Conservation (phyloP, 2,329 filamentous ascomycete species). For the Nothophaeocryptopus gaeumannii region DNA sequence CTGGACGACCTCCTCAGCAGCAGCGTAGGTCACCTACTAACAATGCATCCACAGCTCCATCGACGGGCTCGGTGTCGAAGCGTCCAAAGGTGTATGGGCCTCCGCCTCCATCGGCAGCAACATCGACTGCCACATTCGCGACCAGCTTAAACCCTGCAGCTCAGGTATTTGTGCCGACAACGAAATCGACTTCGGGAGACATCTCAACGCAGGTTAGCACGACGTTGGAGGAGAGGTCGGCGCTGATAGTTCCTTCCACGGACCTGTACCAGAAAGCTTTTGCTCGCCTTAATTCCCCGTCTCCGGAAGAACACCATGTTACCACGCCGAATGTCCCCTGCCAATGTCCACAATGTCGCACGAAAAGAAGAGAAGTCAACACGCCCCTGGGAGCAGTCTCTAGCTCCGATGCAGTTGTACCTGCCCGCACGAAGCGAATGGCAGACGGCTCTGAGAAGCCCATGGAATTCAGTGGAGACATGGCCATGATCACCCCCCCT, state of each 20-base stretch:
- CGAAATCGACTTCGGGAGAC: constrained; percentile 5
- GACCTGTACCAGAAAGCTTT: constrained; percentile 3
- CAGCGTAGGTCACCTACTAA: background rate
- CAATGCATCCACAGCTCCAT: background rate
- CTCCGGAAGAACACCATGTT: background rate
- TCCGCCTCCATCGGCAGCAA: constrained; percentile 1
- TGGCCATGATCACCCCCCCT: constrained; percentile 23
- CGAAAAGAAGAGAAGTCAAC: constrained; percentile 5
- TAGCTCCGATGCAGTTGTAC: constrained; percentile 5
- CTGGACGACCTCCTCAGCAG: too few species aligned
- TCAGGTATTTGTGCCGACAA: constrained; percentile 5
- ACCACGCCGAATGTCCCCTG: constrained; percentile 3
- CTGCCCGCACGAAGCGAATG: constrained; percentile 18
- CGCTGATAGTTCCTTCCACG: constrained; percentile 3
- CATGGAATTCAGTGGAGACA: constrained; percentile 7
- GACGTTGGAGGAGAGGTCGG: background rate
- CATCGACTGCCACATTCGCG: background rate
- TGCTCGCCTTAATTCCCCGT: background rate
- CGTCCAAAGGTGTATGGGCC: constrained; percentile 10
- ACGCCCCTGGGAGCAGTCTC: constrained; percentile 5
- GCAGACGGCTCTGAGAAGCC: constrained; percentile 23
- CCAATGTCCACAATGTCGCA: constrained; percentile 11
- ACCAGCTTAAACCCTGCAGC: constrained; percentile 7
- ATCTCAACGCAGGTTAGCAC: constrained; percentile 8
- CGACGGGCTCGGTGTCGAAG: constrained; percentile 4